A percentile compares a stretch with the other conserved stretches of the same genome.
phyloP scores from a whole-genome alignment of 2,329 filamentous ascomycete species.

The Madurella mycetomatis region DNA sequence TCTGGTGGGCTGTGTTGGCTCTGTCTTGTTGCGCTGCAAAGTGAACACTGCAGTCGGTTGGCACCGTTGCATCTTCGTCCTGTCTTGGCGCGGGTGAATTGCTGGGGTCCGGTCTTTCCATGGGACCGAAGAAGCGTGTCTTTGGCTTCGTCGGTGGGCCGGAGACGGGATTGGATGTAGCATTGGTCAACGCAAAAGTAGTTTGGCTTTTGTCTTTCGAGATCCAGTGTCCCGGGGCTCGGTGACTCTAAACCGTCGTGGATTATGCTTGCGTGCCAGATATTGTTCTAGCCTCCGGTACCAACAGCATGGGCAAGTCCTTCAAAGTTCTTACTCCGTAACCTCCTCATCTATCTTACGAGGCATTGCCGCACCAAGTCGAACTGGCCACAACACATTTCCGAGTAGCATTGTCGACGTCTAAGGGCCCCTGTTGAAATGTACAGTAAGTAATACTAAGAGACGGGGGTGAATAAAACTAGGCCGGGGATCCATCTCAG shows the following conservation, averaged over 20 bases:
- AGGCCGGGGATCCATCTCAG: no score
- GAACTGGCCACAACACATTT: no score
- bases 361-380: no score
- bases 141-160: background rate
- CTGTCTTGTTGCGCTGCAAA: background rate
- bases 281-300: no score
- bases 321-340: no score
- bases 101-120: background rate
- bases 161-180: constrained; percentile 6
- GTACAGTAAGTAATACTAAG: no score
- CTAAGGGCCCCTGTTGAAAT: no score
- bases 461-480: no score
- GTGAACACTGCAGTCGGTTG: background rate
- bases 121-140: background rate
- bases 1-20: background rate
- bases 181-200: constrained; percentile 10
- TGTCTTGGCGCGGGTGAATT: background rate
- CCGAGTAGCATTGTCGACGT: no score
- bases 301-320: no score
- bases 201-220: constrained; percentile 1
- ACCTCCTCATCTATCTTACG: no score
- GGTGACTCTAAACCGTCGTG: background rate
- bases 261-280: background rate
- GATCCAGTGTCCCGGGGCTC: background rate
- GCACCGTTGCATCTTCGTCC: background rate